phyloP scores from a whole-genome alignment of 2,329 filamentous ascomycete species.

The Trichoderma lentiforme region DNA sequence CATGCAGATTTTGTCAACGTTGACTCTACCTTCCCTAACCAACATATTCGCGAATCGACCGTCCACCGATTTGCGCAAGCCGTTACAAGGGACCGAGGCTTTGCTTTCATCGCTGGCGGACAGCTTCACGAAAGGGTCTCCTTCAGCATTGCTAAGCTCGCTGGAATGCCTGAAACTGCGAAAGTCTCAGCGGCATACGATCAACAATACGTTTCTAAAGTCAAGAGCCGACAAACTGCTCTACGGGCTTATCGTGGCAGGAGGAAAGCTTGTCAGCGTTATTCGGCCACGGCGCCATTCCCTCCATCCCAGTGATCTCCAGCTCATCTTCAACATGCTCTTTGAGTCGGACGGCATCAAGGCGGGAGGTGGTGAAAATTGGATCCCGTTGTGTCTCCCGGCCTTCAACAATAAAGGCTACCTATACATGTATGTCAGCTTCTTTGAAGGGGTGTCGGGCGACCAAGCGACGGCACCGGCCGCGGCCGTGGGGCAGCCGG shows the following conservation, averaged over 20 bases:
- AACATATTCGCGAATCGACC: conserved; percentile 86
- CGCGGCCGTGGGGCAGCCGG: conserved; percentile 60
- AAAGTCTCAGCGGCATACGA: conserved; percentile 78
- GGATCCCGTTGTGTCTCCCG: conserved; percentile 93
- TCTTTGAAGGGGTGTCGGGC: conserved; percentile 62
- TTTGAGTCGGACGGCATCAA: conserved; percentile 93
- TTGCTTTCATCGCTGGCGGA: conserved; percentile 89
- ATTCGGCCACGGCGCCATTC: conserved; percentile 93
- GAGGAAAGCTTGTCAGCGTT: conserved; percentile 89
- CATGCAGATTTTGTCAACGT: conserved; percentile 95
- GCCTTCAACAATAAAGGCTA: conserved; percentile 97
- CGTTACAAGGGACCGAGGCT: conserved; percentile 85
- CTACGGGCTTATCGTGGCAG: conserved; percentile 90
- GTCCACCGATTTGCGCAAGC: conserved; percentile 88
- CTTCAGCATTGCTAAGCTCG: conserved; percentile 81
- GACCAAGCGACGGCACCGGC: conserved; percentile 41
- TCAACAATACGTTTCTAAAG: conserved; percentile 85
- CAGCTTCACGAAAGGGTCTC: conserved; percentile 89
- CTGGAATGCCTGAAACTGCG: conserved; percentile 90
- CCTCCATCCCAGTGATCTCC: conserved; percentile 89
- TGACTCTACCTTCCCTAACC: conserved; percentile 82
- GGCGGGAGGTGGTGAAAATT: conserved; percentile 87
- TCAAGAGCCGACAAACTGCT: conserved; percentile 73
- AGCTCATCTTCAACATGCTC: conserved; percentile 98
- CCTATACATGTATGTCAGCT: conserved; percentile 99